Base-by-base conservation (phyloP, 2,329 filamentous ascomycete species). In the Cladophialophora exuberans region DNA sequence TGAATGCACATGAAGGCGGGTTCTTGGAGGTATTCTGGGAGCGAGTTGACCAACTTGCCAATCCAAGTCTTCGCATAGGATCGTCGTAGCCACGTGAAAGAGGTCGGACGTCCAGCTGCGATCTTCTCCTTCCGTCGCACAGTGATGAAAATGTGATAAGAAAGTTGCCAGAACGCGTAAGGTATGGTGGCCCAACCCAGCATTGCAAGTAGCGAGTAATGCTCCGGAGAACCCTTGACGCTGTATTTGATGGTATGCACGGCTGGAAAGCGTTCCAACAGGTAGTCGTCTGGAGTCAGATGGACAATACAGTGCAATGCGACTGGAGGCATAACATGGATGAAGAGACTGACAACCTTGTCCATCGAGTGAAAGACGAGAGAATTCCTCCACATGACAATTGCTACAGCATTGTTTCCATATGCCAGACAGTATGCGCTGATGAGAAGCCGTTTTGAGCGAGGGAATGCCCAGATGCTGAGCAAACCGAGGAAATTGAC, bases 351-450 rank as follows among this genome's bases (percentile, higher is more conserved):
- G 10, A 92, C 95, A 58, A 97, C 91, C 74, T 99, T 99, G 79
- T 99, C 94, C 73, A 99, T 86, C 69, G 90, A 96, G 78, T 99
- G 94, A 72, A 99, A 99, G 42, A 99, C 94, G 68, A 99, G 83
- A 26, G 92, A 97, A 72, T 99, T 99, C 61, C 94, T 86, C 94
- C 94, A 99, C 92, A 99, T 94, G 69, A 94, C 91, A 70, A 99
- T 97, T 10, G 94, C 94, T 42, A 97, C 86, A 17, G 94, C 94
- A 69, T 99, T 99, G 74, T 99, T 99, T 60, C 94, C 94, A 68
- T 90, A 95, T 7, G 92, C 89, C 28, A 99, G 79, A 67, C 94
- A 97, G 72, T 92, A 99, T 1, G 90, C 87, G 63, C 90, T 86
- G 62, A 95, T 94, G 72, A 99, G 92, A 13, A 99, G 81, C 39